These are phyloP conservation scores for Epichloe hybrida DNA, from an alignment of 2,329 filamentous ascomycete species.

Conservation along the genomic window DNA sequence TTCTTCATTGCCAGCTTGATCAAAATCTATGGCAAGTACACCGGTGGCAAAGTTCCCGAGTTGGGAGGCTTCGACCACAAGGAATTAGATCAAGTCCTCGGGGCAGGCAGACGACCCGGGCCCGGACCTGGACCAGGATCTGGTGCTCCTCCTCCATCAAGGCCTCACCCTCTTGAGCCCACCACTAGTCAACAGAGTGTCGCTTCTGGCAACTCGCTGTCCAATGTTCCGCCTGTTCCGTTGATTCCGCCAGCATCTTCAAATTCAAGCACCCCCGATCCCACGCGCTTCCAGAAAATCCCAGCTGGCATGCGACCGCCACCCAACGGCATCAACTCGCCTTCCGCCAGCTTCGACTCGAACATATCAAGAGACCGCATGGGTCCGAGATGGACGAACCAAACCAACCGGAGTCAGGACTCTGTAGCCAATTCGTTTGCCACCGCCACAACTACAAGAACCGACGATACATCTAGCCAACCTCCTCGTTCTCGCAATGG, in stretches of 20 bases:
- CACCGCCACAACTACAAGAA: slow-evolving; percentile 20
- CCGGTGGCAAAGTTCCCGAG: slow-evolving; percentile 67
- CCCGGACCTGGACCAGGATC: slow-evolving; percentile 14
- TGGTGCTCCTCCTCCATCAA: slow-evolving; percentile 6
- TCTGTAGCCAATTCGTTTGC: slow-evolving; percentile 35
- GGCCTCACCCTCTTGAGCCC: slow-evolving; percentile 16
- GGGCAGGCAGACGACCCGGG: slow-evolving; percentile 33
- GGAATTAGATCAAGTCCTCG: slow-evolving; percentile 64
- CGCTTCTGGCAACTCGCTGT: slow-evolving; percentile 8
- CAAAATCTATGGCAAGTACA: slow-evolving; percentile 96
- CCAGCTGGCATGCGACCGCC: slow-evolving; percentile 19
- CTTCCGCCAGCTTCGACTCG: slow-evolving; percentile 39
- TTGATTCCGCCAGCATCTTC: slow-evolving; percentile 9
- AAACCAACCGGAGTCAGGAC: slow-evolving; percentile 44
- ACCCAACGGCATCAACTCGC: slow-evolving; percentile 31
- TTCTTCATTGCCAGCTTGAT: slow-evolving; percentile 95
- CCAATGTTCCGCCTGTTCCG: slow-evolving; percentile 6
- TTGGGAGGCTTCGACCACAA: slow-evolving; percentile 70
- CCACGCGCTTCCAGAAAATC: slow-evolving; percentile 15
- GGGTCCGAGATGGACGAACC: slow-evolving; percentile 32
- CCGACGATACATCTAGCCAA: slow-evolving; percentile 37
- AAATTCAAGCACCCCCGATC: slow-evolving; percentile 12
- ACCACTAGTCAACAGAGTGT: slow-evolving; percentile 9
- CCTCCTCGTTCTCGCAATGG: slow-evolving; percentile 42
- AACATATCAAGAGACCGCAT: slow-evolving; percentile 23